Conservation (phyloP, 2,329 filamentous ascomycete species). For the Coniochaeta sp. region DNA sequence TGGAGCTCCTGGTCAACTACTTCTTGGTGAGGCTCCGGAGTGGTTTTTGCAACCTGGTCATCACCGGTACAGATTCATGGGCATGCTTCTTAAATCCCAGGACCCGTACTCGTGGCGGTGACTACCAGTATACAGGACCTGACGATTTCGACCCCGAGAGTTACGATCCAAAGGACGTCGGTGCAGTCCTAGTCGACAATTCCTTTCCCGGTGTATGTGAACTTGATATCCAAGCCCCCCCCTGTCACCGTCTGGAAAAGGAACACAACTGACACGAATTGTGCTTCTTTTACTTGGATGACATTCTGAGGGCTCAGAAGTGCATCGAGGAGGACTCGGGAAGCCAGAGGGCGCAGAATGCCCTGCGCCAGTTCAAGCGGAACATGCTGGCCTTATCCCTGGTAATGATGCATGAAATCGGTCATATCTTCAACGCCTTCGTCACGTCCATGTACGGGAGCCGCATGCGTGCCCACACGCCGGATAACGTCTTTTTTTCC, state of each 20-base stretch:
- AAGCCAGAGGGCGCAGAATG: not conserved
- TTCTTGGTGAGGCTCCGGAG: not conserved
- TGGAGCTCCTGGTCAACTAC: not conserved
- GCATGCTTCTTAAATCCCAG: not conserved
- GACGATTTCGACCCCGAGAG: not conserved
- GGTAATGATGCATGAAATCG: not conserved
- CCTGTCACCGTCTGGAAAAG: not conserved
- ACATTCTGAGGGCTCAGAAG: not conserved
- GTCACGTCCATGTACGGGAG: not conserved
- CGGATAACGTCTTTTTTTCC: not conserved
- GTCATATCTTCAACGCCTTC: not conserved
- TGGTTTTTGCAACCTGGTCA: not conserved
- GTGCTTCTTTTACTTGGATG: too few species aligned
- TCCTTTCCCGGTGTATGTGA: not conserved
- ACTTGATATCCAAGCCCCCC: not conserved
- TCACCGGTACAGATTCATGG: not conserved
- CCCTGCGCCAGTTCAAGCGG: not conserved
- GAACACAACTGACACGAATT: not conserved
- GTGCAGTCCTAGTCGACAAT: not conserved
- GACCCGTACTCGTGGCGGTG: not conserved
- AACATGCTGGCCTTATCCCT: not conserved
- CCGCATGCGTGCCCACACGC: not conserved
- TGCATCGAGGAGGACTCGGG: not conserved
- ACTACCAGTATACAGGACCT: not conserved
- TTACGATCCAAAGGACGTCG: not conserved